phyloP scores from a whole-genome alignment of 2,329 filamentous ascomycete species.

The Dothideomycetes sp. region DNA sequence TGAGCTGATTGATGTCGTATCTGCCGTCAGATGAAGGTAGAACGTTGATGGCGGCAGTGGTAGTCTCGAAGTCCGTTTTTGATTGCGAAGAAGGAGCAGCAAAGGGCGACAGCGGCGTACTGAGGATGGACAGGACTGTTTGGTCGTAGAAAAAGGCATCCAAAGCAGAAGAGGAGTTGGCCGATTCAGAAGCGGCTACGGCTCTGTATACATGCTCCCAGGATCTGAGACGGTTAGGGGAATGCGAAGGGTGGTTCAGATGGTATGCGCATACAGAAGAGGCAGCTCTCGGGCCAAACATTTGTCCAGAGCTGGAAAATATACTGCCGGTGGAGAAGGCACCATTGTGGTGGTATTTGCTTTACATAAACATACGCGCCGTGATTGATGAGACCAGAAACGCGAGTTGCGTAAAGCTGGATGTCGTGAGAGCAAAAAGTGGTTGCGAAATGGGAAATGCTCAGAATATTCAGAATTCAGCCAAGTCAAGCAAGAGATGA shows the following conservation, averaged over 20 bases:
- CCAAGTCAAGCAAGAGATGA: too few species aligned
- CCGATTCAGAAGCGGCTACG: conserved; percentile 43
- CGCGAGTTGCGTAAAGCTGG: background rate
- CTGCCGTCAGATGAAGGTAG: conserved; percentile 57
- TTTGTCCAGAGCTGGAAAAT: conserved; percentile 76
- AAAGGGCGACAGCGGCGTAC: conserved; percentile 61
- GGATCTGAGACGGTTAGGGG: conserved; percentile 40
- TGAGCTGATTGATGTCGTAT: conserved; percentile 69
- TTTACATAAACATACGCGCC: conserved; percentile 11
- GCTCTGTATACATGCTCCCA: conserved; percentile 50
- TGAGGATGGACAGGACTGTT: conserved; percentile 59
- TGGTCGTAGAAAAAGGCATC: conserved; percentile 62
- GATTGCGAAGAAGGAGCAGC: conserved; percentile 51
- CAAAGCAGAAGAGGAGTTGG: conserved; percentile 42
- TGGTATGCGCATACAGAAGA: conserved; percentile 57
- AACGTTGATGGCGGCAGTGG: conserved; percentile 78
- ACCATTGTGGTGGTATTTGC: conserved; percentile 8
- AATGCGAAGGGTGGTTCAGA: conserved; percentile 3
- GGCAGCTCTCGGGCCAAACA: conserved; percentile 73
- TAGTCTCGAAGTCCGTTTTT: conserved; percentile 68
- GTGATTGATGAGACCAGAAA: background rate
- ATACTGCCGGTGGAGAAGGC: conserved; percentile 29
- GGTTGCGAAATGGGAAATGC: too few species aligned
- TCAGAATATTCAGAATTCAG: too few species aligned
- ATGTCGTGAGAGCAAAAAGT: too few species aligned